Evolutionary conservation across 78 protist species (phyloP), one percentile per base, ranked within the genome.

Genomic region (Chrysochromulina tobinii): DNA sequence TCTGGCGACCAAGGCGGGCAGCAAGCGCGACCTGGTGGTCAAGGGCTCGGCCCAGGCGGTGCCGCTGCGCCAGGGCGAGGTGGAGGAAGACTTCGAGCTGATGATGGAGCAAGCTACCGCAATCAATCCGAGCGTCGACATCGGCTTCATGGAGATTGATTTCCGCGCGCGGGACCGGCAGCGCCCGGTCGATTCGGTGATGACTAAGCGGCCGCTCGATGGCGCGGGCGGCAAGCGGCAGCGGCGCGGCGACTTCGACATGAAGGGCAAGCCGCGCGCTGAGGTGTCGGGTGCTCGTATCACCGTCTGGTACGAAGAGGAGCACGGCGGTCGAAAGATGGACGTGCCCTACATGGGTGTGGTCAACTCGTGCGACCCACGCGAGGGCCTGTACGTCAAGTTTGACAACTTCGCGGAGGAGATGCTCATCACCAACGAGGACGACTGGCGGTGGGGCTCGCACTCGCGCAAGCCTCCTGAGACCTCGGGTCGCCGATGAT

Each of bases 241-340:
- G 72, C 72, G 58, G 83, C 83, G 83, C n/a, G 57, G 38, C 23
- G 83, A 75, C 18, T 75, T 75, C 58, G 83, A 75, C 21, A 50
- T 75, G 58, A 75, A 75, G 57, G 83, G 83, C 51, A 75, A 75
- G 21, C 21, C 83, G 51, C 83, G 83, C 57, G 51, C 83, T 3
- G 83, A 75, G 57, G 83, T 75, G 54, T 75, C 83, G 12, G 83
- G 83, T 8, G 83, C 83, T 17, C 83, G 83, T 57, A 75, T 75
- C 57, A 75, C 83, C 18, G 83, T 75, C 58, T 75, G 83, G 83
- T 75, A 75, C 21, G 83, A 75, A 57, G 83, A 75, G 57, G 83
- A 75, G 83, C 83, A 50, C 83, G 25, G 25, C 9, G 83, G 83
- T 3, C 83, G 83, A 1, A 75, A 75, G 83, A 50, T 75, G 83